A percentile compares a stretch with the other conserved stretches of the same genome.
Conservation (phyloP, 75 land plant genomes). For the Sequoiadendron giganteum region DNA sequence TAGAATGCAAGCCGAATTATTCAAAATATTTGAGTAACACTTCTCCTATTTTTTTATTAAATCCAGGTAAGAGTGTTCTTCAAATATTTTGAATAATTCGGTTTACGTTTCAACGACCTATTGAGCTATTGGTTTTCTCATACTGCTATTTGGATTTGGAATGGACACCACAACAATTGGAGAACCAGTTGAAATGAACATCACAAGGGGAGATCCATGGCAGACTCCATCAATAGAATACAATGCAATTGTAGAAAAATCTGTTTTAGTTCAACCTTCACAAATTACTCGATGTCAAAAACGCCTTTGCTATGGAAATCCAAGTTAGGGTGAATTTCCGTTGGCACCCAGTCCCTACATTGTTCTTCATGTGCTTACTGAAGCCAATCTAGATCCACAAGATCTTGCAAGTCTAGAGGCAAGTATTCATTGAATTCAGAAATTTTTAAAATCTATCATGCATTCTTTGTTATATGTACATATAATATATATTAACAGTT, state of each 20-base stretch:
- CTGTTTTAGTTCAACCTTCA: conserved; percentile 22
- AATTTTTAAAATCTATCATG: background rate
- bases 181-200: conserved; percentile 32
- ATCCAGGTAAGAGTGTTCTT: background rate
- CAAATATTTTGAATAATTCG: background rate
- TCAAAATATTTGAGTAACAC: no score
- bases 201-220: conserved; percentile 45
- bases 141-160: background rate
- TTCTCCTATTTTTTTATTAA: no score
- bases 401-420: conserved; percentile 94
- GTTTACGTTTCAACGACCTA: background rate
- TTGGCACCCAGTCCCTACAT: conserved; percentile 76
- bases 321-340: conserved; percentile 79
- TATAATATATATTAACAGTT: conserved; percentile 23
- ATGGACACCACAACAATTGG: conserved; percentile 9
- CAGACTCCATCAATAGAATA: conserved; percentile 21
- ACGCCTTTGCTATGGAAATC: conserved; percentile 64
- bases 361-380: conserved; percentile 84
- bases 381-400: conserved; percentile 66
- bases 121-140: background rate
- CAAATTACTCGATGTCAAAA: conserved; percentile 38
- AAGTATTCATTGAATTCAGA: conserved; percentile 19
- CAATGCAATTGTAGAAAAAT: conserved; percentile 24
- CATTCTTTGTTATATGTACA: background rate
- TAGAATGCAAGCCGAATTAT: no score